phyloP scores from a whole-genome alignment of 306 rosid genomes.

The Trichosanthes cucumerina region DNA sequence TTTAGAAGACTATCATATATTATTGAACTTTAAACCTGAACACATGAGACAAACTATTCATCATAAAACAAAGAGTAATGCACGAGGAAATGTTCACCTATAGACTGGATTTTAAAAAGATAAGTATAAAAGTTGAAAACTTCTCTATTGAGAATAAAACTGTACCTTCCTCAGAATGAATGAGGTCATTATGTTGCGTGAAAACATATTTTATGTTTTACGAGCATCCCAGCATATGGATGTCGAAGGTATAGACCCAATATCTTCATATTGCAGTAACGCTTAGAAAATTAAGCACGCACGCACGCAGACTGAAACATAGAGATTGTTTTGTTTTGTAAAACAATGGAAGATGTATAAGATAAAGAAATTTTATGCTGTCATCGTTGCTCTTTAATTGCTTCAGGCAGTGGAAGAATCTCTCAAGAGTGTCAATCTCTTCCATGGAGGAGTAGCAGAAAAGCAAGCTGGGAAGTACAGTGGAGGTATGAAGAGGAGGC shows the following conservation, averaged over 20 bases:
- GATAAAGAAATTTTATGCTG: background rate
- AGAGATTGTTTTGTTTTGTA: background rate
- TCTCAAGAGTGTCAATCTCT: conserved; percentile 62
- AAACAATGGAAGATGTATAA: background rate
- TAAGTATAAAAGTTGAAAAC: too few relatives aligned
- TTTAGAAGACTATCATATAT: background rate
- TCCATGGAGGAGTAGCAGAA: conserved; percentile 70
- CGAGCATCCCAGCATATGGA: background rate
- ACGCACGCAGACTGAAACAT: background rate
- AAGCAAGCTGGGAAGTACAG: conserved; percentile 78
- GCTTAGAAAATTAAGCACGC: background rate
- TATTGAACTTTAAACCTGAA: too few relatives aligned
- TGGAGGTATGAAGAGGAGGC: conserved; percentile 98
- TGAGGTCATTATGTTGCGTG: background rate
- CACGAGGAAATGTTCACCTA: background rate
- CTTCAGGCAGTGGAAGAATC: conserved; percentile 94
- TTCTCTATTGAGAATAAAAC: too few relatives aligned
- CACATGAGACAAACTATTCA: background rate
- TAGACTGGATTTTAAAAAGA: background rate
- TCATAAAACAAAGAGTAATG: background rate
- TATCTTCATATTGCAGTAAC: background rate
- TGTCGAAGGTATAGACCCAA: background rate
- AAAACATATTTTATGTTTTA: background rate
- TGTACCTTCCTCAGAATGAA: background rate
- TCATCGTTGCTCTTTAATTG: conserved; percentile 12